These are phyloP conservation scores for Penicillium turbatum DNA, from an alignment of 495 filamentous ascomycete species.

Conservation along the genomic window DNA sequence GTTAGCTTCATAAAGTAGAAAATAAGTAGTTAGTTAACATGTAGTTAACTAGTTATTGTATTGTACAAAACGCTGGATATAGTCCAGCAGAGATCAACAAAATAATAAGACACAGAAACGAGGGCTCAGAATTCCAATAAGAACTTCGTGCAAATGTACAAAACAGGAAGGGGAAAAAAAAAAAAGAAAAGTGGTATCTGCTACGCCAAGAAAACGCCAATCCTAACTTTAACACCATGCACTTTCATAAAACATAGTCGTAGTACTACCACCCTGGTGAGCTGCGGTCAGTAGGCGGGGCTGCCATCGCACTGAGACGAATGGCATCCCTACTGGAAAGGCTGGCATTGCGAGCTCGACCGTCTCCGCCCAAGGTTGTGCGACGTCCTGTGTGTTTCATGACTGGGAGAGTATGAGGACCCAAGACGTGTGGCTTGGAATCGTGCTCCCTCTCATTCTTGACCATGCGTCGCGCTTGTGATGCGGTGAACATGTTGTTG, in stretches of 20 bases:
- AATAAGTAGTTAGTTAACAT: too few relatives aligned
- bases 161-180: constrained; percentile 25
- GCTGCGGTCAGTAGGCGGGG: constrained; percentile 21
- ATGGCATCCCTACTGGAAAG: constrained; percentile 42
- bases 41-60: not conserved
- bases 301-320: constrained; percentile 40
- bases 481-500: constrained; percentile 60
- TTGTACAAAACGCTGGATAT: constrained; percentile 9
- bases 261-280: constrained; percentile 9
- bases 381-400: constrained; percentile 54
- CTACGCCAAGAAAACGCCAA: constrained; percentile 31
- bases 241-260: too few relatives aligned
- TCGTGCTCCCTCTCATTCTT: constrained; percentile 58
- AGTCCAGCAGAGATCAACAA: not conserved
- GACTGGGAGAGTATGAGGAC: constrained; percentile 62
- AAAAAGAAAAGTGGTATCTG: constrained; percentile 35
- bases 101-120: constrained; percentile 5
- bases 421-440: constrained; percentile 55
- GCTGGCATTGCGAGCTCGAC: constrained; percentile 43
- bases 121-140: constrained; percentile 7
- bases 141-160: constrained; percentile 6
- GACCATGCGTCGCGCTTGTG: constrained; percentile 66
- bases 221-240: constrained; percentile 10
- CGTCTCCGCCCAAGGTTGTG: constrained; percentile 49
- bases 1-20: too few relatives aligned